Conservation (phyloP, 371 early-diverging fungal genomes). For the Mucor saturninus region DNA sequence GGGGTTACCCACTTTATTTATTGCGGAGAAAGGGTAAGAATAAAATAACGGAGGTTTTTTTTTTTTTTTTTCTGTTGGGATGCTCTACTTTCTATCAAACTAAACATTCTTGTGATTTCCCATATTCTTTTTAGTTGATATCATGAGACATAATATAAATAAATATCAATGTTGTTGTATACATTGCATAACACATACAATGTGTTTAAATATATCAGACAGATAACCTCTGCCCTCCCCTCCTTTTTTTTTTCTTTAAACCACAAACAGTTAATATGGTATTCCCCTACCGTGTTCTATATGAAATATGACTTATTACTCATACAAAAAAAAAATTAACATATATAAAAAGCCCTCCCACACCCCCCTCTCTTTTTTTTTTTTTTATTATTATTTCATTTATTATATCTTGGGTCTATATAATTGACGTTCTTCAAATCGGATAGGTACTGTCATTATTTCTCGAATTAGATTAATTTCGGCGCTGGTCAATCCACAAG, state of each 20-base stretch:
- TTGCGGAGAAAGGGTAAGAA: conserved; percentile 12
- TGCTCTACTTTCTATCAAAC: background rate
- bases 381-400: conserved; percentile 3
- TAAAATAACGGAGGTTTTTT: conserved; percentile 6
- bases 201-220: too few relatives aligned
- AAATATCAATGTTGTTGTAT: background rate
- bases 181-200: background rate
- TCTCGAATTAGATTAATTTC: conserved; percentile 32
- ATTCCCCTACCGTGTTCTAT: background rate
- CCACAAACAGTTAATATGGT: background rate
- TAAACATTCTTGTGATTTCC: conserved; percentile 1
- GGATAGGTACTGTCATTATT: conserved; percentile 39
- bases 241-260: background rate
- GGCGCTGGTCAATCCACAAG: conserved; percentile 26
- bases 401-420: conserved; percentile 36
- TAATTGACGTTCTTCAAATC: conserved; percentile 44
- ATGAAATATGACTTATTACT: background rate
- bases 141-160: conserved; percentile 4
- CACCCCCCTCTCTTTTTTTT: conserved; percentile 1
- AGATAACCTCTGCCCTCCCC: background rate
- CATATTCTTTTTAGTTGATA: conserved; percentile 7
- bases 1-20: background rate
- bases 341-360: background rate
- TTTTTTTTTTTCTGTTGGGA: background rate
- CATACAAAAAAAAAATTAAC: background rate